A percentile compares a stretch with the other conserved stretches of the same genome.
phyloP scores from a whole-genome alignment of 1,139 yeast species.

The Nematodospora anomalae region DNA sequence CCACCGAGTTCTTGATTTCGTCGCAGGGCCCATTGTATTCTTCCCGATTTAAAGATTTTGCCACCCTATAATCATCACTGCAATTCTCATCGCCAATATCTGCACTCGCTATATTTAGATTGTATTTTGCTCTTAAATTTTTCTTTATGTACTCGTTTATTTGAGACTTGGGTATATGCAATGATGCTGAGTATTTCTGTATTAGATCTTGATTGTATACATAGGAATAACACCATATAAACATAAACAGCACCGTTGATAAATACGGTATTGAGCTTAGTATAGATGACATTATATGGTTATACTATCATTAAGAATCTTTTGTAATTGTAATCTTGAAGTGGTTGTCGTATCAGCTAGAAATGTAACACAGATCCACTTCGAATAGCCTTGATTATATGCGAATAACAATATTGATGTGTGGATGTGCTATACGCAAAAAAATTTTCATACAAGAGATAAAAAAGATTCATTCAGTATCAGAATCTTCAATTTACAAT shows the following conservation, averaged over 20 bases:
- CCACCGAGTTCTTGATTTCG: slow-evolving; percentile 12
- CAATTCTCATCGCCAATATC: slow-evolving; percentile 19
- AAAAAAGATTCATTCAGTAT: background rate
- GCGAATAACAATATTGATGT: background rate
- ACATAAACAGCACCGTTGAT: slow-evolving; percentile 6
- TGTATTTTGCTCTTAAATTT: slow-evolving; percentile 17
- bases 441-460: background rate
- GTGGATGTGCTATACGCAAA: background rate
- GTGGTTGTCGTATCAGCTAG: no score
- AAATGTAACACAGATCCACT: no score
- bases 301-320: no score
- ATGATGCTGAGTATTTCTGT: slow-evolving; percentile 23
- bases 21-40: background rate
- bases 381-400: no score
- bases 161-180: slow-evolving; percentile 19
- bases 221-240: slow-evolving; percentile 24
- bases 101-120: slow-evolving; percentile 20
- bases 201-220: slow-evolving; percentile 28
- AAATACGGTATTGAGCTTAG: slow-evolving; percentile 9
- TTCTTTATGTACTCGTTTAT: slow-evolving; percentile 23
- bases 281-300: slow-evolving; percentile 8
- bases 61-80: slow-evolving; percentile 14
- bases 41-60: slow-evolving; percentile 5
- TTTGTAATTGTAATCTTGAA: no score
- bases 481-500: slow-evolving; percentile 1